phyloP scores from a whole-genome alignment of 164 flowering plant species.

The Vitis amurensis region DNA sequence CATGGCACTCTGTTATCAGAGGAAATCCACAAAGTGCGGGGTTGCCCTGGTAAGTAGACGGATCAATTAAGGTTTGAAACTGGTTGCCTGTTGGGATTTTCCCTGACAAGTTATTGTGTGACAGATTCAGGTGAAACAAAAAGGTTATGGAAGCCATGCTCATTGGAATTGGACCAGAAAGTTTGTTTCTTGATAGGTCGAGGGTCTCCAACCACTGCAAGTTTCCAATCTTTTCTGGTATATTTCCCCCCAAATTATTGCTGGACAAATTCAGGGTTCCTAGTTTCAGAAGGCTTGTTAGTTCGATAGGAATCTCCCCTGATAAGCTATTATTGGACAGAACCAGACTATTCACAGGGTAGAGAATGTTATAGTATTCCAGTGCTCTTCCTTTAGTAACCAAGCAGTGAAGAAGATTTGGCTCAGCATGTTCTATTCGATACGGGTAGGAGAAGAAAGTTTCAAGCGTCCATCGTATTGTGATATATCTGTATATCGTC shows the following conservation, averaged over 20 bases:
- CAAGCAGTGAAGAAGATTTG: too few relatives aligned
- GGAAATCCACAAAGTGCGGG: background rate
- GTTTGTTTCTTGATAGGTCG: conserved; percentile 29
- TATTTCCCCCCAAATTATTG: conserved; percentile 31
- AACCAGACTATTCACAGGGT: conserved; percentile 23
- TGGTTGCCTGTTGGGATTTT: too few relatives aligned
- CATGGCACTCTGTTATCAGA: conserved; percentile 6
- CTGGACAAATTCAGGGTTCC: conserved; percentile 24
- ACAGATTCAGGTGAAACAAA: conserved; percentile 29
- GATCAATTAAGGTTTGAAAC: too few relatives aligned
- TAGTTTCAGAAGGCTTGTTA: conserved; percentile 17
- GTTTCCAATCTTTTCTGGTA: conserved; percentile 8
- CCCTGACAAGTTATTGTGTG: conserved; percentile 11
- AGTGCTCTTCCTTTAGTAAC: conserved; percentile 3
- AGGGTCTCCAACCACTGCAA: conserved; percentile 18
- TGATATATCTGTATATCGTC: too few relatives aligned
- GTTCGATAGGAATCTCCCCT: conserved; percentile 28
- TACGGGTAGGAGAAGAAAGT: too few relatives aligned
- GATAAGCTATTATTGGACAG: conserved; percentile 29
- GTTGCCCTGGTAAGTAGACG: too few relatives aligned
- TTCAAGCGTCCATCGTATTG: background rate
- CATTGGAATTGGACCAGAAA: conserved; percentile 26
- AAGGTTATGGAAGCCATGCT: conserved; percentile 17
- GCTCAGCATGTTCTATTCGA: too few relatives aligned
- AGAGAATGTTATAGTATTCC: background rate